Evolutionary conservation across 495 filamentous ascomycete species (phyloP).

Genomic region (Neohortaea acidophila): DNA sequence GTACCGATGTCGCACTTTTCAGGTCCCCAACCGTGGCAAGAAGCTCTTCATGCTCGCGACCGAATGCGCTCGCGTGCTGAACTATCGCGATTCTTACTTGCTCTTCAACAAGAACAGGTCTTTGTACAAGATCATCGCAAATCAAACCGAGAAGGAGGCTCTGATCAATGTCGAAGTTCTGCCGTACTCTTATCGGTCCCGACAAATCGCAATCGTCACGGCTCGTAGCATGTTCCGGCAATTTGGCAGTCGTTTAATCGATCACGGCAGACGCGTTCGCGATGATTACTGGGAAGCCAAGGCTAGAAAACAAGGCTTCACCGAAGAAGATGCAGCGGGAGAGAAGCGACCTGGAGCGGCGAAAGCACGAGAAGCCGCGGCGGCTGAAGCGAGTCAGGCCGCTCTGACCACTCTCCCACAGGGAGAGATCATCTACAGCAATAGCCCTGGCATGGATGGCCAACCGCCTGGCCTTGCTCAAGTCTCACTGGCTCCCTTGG

Average conservation of each 20-base stretch:
- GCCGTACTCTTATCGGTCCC: constrained; percentile 92
- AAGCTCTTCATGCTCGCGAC: constrained; percentile 99
- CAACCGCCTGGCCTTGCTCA: constrained; percentile 28
- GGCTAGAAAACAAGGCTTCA: constrained; percentile 93
- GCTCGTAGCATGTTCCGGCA: constrained; percentile 99
- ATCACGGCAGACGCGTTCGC: constrained; percentile 73
- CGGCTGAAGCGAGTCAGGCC: constrained; percentile 35
- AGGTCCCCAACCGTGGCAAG: constrained; percentile 72
- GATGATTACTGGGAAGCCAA: constrained; percentile 99
- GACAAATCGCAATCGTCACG: constrained; percentile 96
- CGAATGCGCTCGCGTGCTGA: constrained; percentile 86
- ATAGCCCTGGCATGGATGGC: constrained; percentile 39
- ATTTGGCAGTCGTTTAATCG: constrained; percentile 91
- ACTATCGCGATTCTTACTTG: constrained; percentile 93
- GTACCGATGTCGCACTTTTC: constrained; percentile 87
- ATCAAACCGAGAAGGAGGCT: constrained; percentile 90
- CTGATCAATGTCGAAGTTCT: constrained; percentile 87
- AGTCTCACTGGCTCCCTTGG: constrained; percentile 52
- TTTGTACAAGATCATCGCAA: constrained; percentile 94
- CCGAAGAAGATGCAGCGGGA: constrained; percentile 87
- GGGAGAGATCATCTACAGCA: constrained; percentile 71
- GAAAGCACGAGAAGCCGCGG: constrained; percentile 71
- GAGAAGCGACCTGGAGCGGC: constrained; percentile 90
- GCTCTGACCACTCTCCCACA: constrained; percentile 44
- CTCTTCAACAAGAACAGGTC: constrained; percentile 99